phyloP scores from a whole-genome alignment of 2,329 filamentous ascomycete species.

The Lithohypha guttulata region DNA sequence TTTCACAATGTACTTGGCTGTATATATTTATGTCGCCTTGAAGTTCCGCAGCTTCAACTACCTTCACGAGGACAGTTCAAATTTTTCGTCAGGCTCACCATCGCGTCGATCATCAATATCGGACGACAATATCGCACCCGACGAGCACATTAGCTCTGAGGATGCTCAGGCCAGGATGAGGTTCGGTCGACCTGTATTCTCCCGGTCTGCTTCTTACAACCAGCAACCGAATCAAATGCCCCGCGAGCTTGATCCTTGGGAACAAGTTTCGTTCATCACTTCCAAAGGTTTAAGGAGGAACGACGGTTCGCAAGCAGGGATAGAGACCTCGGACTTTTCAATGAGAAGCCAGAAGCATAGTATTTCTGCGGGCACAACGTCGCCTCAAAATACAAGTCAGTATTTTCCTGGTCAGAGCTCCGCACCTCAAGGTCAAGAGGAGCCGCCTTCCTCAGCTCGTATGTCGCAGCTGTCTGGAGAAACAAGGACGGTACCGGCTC shows the following conservation, averaged over 20 bases:
- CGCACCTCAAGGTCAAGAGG: not conserved
- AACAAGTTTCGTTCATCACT: slow-evolving; percentile 19
- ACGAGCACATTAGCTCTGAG: not conserved
- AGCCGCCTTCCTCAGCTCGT: not conserved
- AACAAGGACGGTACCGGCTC: not conserved
- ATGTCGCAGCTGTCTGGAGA: not conserved
- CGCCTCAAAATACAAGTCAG: not conserved
- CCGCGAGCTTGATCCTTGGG: slow-evolving; percentile 13
- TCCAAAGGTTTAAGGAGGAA: slow-evolving; percentile 6
- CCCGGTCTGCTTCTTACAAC: slow-evolving; percentile 2
- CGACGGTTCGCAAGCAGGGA: not conserved
- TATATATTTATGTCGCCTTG: slow-evolving; percentile 56
- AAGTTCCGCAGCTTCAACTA: slow-evolving; percentile 31
- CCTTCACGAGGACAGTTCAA: slow-evolving; percentile 7
- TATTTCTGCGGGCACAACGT: not conserved
- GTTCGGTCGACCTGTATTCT: not conserved
- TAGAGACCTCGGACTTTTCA: slow-evolving; percentile 8
- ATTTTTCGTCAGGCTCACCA: not conserved
- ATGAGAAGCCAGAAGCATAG: not conserved
- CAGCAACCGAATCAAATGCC: not conserved
- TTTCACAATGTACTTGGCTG: slow-evolving; percentile 52
- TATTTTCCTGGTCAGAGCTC: not conserved
- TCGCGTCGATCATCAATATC: slow-evolving; percentile 2
- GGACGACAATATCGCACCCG: slow-evolving; percentile 2
- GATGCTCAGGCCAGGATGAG: not conserved